Evolutionary conservation across 1,284 basidiomycete species (phyloP).

Genomic region (Marasmius fiardii): DNA sequence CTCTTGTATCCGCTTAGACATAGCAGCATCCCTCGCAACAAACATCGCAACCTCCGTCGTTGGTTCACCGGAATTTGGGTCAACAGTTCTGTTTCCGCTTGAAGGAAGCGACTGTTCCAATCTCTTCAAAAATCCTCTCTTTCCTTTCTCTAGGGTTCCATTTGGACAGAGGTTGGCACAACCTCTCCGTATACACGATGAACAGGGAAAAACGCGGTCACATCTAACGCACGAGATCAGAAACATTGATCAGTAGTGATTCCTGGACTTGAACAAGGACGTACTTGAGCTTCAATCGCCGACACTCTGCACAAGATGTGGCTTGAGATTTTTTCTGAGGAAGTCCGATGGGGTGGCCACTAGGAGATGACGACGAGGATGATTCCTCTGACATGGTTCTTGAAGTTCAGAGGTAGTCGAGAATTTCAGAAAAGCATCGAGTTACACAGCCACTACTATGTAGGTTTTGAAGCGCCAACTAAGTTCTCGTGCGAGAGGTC

Average conservation of each 20-base stretch:
- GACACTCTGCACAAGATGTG: conserved; percentile 21
- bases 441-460: too few species aligned
- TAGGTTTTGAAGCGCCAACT: too few species aligned
- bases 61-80: conserved; percentile 10
- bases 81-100: neutral
- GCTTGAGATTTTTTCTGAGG: conserved; percentile 17
- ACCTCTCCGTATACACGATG: conserved; percentile 21
- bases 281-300: conserved; percentile 20
- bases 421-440: too few species aligned
- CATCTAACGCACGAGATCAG: too few species aligned
- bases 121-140: conserved; percentile 22
- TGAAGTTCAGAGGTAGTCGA: neutral
- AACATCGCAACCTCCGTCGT: conserved; percentile 23
- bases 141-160: conserved; percentile 23
- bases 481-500: too few species aligned
- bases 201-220: conserved; percentile 22
- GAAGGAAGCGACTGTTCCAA: conserved; percentile 22
- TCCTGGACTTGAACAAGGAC: neutral
- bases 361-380: neutral
- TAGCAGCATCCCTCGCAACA: conserved; percentile 21
- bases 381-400: neutral
- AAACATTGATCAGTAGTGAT: neutral
- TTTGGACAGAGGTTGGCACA: conserved; percentile 23
- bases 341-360: neutral
- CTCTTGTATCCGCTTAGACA: conserved; percentile 23